phyloP scores from a whole-genome alignment of 1,139 yeast genomes.

The Debaryomyces psychrophilus region DNA sequence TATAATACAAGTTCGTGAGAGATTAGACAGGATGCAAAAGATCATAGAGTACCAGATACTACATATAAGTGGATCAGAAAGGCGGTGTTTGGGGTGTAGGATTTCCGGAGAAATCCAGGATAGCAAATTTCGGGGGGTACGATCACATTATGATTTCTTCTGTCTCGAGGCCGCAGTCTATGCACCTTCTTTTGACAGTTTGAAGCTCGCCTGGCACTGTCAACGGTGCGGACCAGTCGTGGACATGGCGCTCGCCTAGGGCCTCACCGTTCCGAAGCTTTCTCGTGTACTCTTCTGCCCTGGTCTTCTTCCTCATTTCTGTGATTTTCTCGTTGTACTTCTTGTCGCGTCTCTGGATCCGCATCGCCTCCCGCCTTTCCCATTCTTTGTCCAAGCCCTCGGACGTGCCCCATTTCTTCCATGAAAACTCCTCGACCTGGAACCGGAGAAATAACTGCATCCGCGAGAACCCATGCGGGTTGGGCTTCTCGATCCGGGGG shows the following conservation, averaged over 20 bases:
- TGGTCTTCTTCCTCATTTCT: conserved; percentile 86
- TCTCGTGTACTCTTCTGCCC: conserved; percentile 89
- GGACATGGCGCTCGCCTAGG: conserved; percentile 62
- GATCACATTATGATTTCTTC: conserved; percentile 54
- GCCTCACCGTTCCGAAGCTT: conserved; percentile 61
- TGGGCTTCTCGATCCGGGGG: conserved; percentile 84
- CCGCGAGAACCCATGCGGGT: conserved; percentile 91
- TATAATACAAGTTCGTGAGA: neutral
- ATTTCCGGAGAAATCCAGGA: neutral
- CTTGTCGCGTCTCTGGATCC: conserved; percentile 74
- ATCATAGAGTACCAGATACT: no score
- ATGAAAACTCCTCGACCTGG: conserved; percentile 91
- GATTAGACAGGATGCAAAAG: neutral
- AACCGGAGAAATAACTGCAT: conserved; percentile 90
- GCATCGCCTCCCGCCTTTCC: conserved; percentile 75
- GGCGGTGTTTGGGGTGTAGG: no score
- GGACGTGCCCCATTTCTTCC: conserved; percentile 92
- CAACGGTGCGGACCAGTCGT: conserved; percentile 74
- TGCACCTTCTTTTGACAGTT: conserved; percentile 64
- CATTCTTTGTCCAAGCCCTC: conserved; percentile 92
- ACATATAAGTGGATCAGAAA: no score
- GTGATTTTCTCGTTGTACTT: conserved; percentile 72
- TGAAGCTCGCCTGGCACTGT: conserved; percentile 35
- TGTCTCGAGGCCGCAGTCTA: conserved; percentile 81
- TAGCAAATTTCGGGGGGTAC: neutral